Base-by-base conservation (phyloP, 371 early-diverging fungal genomes). In the Coemansia sp. region DNA sequence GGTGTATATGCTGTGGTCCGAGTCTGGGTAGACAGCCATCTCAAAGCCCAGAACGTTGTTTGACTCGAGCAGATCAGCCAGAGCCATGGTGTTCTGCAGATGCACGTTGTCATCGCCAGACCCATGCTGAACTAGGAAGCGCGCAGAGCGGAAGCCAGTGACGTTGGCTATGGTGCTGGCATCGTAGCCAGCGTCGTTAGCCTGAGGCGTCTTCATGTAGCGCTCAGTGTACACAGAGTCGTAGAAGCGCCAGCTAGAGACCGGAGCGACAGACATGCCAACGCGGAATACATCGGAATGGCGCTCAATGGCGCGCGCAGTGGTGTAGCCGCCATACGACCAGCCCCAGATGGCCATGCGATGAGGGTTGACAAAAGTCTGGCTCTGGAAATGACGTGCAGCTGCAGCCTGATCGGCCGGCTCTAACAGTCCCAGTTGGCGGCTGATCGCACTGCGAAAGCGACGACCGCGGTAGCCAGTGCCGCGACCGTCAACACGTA, bases 261-360 rank as follows among this genome's bases (percentile, higher is more conserved):
- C 99, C 1, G 99, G 99, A 3, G 99, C 98, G 0, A 98, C 97
- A 1, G 99, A 87, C 84, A 97, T 89, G 5, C 91, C 98, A 1
- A 89, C 82, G 50, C 81, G 80, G 78, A 97, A 94, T 3, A 93
- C 84, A 14, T 90, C 90, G 37, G 87, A 83, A 72, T 94, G 83
- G 4, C 88, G 83, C 80, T 98, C 98, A 40, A 97, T 83, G 1
- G 90, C 84, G 68, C 95, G 94, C 56, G 89, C 66, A 0, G 96
- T 88, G 81, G 92, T 80, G 68, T 89, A 98, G 2, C 97, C 99
- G 58, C 99, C 99, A 77, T 90, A 98, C 5, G 93, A 93, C 93
- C 98, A 97, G 24, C 99, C 99, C 98, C 97, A 97, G 54, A 99
- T 90, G 26, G 91, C 97, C n/a, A 97, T 84, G 22, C 88, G 81